phyloP scores from a whole-genome alignment of 192 early-diverging fungal genomes.

The Globomyces pollinis-pini region DNA sequence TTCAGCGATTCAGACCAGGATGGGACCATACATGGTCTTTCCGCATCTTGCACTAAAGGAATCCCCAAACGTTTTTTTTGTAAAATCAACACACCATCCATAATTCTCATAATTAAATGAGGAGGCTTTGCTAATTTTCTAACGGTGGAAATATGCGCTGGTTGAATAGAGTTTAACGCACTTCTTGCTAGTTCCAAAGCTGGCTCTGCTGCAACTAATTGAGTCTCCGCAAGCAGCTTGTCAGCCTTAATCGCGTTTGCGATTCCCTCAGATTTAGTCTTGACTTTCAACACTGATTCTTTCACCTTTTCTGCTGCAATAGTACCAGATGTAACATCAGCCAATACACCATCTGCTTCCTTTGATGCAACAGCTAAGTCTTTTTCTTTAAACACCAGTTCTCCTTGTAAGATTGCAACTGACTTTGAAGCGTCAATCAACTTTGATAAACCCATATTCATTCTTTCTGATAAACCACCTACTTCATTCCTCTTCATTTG shows the following conservation, averaged over 20 bases:
- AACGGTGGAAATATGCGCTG: slow-evolving; percentile 55
- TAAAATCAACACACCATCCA: slow-evolving; percentile 56
- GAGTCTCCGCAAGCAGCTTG: slow-evolving; percentile 47
- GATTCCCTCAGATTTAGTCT: slow-evolving; percentile 56
- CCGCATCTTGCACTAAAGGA: slow-evolving; percentile 48
- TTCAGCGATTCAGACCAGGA: slow-evolving; percentile 59
- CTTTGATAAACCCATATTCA: slow-evolving; percentile 60
- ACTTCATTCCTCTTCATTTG: slow-evolving; percentile 43
- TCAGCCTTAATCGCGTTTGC: slow-evolving; percentile 57
- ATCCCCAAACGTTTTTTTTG: slow-evolving; percentile 45
- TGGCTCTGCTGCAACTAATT: slow-evolving; percentile 56
- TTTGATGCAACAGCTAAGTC: slow-evolving; percentile 53
- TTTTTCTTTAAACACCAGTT: slow-evolving; percentile 59
- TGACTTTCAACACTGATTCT: slow-evolving; percentile 55
- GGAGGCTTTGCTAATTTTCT: slow-evolving; percentile 60
- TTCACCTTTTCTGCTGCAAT: slow-evolving; percentile 59
- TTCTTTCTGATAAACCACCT: slow-evolving; percentile 49
- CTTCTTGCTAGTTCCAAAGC: slow-evolving; percentile 53
- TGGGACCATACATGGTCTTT: slow-evolving; percentile 49
- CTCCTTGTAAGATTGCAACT: slow-evolving; percentile 52
- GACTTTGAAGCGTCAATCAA: slow-evolving; percentile 55
- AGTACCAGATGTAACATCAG: slow-evolving; percentile 51
- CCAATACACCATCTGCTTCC: slow-evolving; percentile 46
- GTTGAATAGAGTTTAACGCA: slow-evolving; percentile 59
- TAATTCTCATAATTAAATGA: slow-evolving; percentile 60